These are phyloP conservation scores for Tetragonia tetragonoides DNA, from an alignment of 148 eudicot species.

Conservation along the genomic window DNA sequence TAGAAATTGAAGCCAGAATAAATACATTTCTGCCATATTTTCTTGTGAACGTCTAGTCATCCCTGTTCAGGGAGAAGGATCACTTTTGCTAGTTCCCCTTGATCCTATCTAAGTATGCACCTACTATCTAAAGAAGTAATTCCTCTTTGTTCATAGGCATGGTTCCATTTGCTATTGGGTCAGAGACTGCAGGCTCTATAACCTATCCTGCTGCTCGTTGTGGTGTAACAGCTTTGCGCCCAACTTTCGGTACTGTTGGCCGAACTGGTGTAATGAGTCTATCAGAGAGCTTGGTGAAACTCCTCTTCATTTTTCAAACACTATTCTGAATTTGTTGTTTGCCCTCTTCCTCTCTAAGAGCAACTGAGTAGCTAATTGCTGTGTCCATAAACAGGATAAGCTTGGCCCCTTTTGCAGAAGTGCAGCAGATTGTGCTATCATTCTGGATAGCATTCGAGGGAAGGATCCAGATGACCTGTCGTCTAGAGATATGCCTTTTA, in stretches of 20 bases:
- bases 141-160: slow-evolving; percentile 42
- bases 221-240: slow-evolving; percentile 85
- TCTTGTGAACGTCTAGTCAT: neutral
- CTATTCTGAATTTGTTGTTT: neutral
- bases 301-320: neutral
- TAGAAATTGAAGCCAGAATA: no score
- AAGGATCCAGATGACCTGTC: slow-evolving; percentile 85
- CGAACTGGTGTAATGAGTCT: slow-evolving; percentile 91
- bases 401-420: slow-evolving; percentile 89
- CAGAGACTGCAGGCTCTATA: slow-evolving; percentile 88
- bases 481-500: slow-evolving; percentile 56
- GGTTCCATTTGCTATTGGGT: slow-evolving; percentile 96
- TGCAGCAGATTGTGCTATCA: slow-evolving; percentile 76
- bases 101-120: neutral
- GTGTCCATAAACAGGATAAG: slow-evolving; percentile 60
- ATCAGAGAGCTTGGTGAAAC: slow-evolving; percentile 80
- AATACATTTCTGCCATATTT: neutral
- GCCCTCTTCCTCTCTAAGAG: neutral
- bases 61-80: neutral
- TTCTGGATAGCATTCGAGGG: slow-evolving; percentile 69
- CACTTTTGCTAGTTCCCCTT: neutral
- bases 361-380: neutral
- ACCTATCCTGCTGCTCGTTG: slow-evolving; percentile 89
- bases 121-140: neutral
- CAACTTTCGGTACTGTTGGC: slow-evolving; percentile 83